Evolutionary conservation across 1,284 basidiomycete genomes (phyloP).

Genomic region (Crepidotus sp.): DNA sequence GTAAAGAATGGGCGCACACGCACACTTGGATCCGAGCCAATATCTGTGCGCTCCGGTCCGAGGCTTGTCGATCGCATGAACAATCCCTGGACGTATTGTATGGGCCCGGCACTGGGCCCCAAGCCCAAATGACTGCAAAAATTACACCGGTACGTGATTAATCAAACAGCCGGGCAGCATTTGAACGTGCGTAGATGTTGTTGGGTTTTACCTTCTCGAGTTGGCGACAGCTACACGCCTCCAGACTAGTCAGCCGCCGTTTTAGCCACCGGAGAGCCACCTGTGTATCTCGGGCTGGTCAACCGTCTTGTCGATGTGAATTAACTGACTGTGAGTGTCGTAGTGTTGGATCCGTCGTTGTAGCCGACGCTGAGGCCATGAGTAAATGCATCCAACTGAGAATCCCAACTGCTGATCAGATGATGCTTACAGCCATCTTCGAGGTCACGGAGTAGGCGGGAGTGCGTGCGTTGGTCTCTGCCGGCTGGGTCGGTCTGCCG

Average conservation of each 20-base stretch:
- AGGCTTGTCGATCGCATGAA: slow-evolving; percentile 48
- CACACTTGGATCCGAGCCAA: slow-evolving; percentile 40
- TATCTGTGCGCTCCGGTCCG: slow-evolving; percentile 41
- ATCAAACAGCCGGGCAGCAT: not conserved
- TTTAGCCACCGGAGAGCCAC: slow-evolving; percentile 42
- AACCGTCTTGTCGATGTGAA: not conserved
- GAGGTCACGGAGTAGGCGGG: slow-evolving; percentile 45
- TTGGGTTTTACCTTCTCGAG: slow-evolving; percentile 59
- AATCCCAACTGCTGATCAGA: not conserved
- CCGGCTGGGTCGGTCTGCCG: slow-evolving; percentile 41
- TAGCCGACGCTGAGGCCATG: slow-evolving; percentile 51
- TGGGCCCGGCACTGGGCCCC: slow-evolving; percentile 54
- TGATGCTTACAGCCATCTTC: slow-evolving; percentile 38
- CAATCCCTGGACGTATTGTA: slow-evolving; percentile 65
- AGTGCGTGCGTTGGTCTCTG: slow-evolving; percentile 51
- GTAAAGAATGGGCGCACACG: slow-evolving; percentile 51
- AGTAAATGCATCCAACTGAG: slow-evolving; percentile 22
- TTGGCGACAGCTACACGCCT: slow-evolving; percentile 40
- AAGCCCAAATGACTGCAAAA: slow-evolving; percentile 59
- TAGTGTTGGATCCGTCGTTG: slow-evolving; percentile 58
- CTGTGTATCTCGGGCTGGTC: slow-evolving; percentile 42
- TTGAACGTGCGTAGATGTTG: slow-evolving; percentile 35
- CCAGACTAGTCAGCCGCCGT: slow-evolving; percentile 39
- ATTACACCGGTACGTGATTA: slow-evolving; percentile 42
- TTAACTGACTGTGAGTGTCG: not conserved